phyloP scores from a whole-genome alignment of 352 stramenopile species.

The Globisporangium parvum region DNA sequence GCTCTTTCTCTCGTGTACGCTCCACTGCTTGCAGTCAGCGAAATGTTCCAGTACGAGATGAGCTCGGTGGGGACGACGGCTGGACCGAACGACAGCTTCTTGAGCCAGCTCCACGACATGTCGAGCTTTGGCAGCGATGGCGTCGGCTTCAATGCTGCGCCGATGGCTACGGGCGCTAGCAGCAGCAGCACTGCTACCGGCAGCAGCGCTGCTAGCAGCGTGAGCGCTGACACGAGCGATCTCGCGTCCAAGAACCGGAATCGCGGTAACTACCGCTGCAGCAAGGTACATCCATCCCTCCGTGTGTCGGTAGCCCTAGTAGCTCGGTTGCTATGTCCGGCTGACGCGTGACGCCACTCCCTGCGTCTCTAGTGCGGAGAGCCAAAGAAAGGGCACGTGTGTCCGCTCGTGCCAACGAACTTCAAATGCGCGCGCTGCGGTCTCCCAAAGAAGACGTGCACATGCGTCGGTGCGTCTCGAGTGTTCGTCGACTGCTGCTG shows the following conservation, averaged over 20 bases:
- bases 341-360: no score
- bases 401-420: conserved; percentile 71
- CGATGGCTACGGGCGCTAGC: background rate
- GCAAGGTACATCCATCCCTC: conserved; percentile 57
- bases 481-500: background rate
- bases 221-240: conserved; percentile 29
- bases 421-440: conserved; percentile 80
- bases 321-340: no score
- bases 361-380: conserved; percentile 50
- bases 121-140: conserved; percentile 5
- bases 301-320: no score
- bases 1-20: background rate
- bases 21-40: conserved; percentile 18
- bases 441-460: conserved; percentile 69
- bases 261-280: conserved; percentile 84
- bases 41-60: conserved; percentile 56
- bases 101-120: conserved; percentile 51
- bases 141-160: background rate
- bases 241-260: conserved; percentile 61
- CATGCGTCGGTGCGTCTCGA: conserved; percentile 43
- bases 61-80: conserved; percentile 36
- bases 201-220: conserved; percentile 14
- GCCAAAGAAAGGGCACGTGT: conserved; percentile 85
- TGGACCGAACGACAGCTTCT: conserved; percentile 28
- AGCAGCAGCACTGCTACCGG: background rate